Evolutionary conservation across 1,139 yeast species (phyloP).

Genomic region (Candida sp.): DNA sequence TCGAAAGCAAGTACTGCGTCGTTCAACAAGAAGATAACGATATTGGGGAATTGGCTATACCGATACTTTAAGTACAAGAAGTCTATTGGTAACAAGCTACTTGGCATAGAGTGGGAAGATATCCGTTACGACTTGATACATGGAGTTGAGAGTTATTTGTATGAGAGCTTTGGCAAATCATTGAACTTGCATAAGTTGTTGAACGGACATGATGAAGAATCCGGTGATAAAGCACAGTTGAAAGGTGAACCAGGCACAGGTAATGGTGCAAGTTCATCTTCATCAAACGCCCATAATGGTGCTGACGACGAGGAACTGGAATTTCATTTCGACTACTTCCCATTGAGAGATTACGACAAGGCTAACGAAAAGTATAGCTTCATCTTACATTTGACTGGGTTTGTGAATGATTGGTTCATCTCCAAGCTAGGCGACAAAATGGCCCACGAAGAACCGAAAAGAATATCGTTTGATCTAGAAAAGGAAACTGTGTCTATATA

Average conservation of each 20-base stretch:
- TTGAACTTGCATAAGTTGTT: slow-evolving; percentile 5
- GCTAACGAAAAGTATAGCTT: slow-evolving; percentile 36
- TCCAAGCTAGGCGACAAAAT: slow-evolving; percentile 10
- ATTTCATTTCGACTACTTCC: slow-evolving; percentile 23
- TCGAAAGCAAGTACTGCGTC: slow-evolving; percentile 34
- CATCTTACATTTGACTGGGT: slow-evolving; percentile 29
- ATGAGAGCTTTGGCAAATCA: slow-evolving; percentile 38
- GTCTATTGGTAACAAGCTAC: slow-evolving; percentile 38
- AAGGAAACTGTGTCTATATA: slow-evolving; percentile 22
- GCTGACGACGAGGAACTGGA: slow-evolving; percentile 11
- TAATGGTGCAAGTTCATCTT: background rate
- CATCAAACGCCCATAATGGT: background rate
- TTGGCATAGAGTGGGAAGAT: slow-evolving; percentile 53
- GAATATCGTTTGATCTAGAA: slow-evolving; percentile 30
- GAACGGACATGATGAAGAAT: background rate
- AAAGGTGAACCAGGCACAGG: background rate
- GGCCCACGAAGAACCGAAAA: slow-evolving; percentile 2
- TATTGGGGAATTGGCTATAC: slow-evolving; percentile 36
- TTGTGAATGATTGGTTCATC: slow-evolving; percentile 30
- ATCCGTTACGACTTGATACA: slow-evolving; percentile 41
- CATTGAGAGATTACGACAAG: slow-evolving; percentile 39
- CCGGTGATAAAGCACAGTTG: background rate
- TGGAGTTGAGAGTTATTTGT: slow-evolving; percentile 41
- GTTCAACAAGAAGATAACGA: slow-evolving; percentile 28
- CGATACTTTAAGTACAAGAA: slow-evolving; percentile 46